Base-by-base conservation (phyloP, 805 yeast species). In the Monosporozyma siamensis region DNA sequence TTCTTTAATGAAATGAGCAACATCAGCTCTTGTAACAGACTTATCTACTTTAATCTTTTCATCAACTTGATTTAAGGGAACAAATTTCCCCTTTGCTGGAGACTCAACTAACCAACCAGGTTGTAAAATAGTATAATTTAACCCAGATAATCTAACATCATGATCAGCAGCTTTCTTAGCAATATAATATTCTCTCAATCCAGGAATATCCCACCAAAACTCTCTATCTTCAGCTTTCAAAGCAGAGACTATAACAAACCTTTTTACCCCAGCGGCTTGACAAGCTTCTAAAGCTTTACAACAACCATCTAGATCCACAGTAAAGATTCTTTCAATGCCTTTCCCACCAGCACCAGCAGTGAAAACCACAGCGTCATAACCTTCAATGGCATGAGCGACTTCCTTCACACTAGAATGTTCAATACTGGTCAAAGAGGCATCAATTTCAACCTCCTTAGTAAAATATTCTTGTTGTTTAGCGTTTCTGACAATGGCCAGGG, bases 291-390 rank as follows among this genome's bases (percentile, higher is more conserved):
- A 65, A 1, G 71, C 67, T 53, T 75, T 74, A 25, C 75, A 74
- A 7, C 79, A 77, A 4, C 79, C 80, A 53, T 78, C 83, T 45
- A 77, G 61, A 51, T 79, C 85, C n/a, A 78, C 73, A 18, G 69
- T 63, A 40, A 77, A 63, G 2, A 72, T 66, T 31, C 63, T 49
- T 20, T 63, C 69, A 6, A 70, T 50, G 12, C 74, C 72, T 36
- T 70, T 71, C 2, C 83, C 83, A 15, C 75, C 79, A 2, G 81
- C 75, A 7, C 84, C 84, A 0, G 81, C 83, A 31, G 73, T 61
- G 63, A 77, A 75, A 1, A 79, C 75, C 4, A 78, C 75, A 7
- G 77, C 77, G 49, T 75, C 76, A 29, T 65, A 67, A 3, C 77
- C 80, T 34, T 60, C 55, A 27, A 78, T 52, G 0, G 59, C 62